Evolutionary conservation across 306 rosid species (phyloP).

Genomic region (Acacia acuminata): DNA sequence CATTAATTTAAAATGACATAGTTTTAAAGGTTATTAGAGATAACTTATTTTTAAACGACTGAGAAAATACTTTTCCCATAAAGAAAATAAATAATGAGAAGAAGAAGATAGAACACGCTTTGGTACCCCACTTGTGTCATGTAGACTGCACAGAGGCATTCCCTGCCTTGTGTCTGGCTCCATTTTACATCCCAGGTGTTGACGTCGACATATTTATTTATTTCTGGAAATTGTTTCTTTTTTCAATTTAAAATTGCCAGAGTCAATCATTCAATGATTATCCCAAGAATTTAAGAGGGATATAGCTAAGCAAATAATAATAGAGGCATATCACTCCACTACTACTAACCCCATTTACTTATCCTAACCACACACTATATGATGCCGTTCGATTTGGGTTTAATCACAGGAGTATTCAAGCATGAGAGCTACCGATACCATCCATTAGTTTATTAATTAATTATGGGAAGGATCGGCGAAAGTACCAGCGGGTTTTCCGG

Average conservation of each 20-base stretch:
- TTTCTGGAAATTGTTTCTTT: not conserved
- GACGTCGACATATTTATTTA: not conserved
- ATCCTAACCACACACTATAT: not conserved
- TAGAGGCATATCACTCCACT: not conserved
- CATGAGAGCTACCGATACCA: conserved; percentile 23
- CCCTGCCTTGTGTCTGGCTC: not conserved
- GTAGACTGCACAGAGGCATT: not conserved
- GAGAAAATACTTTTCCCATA: too few species aligned
- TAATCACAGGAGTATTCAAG: not conserved
- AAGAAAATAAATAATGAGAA: not conserved
- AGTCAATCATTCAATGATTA: conserved; percentile 61
- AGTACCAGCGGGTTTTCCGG: conserved; percentile 79
- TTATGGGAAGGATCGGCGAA: conserved; percentile 44
- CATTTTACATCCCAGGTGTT: conserved; percentile 8
- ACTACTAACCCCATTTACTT: not conserved
- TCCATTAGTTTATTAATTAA: conserved; percentile 29
- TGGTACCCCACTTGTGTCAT: not conserved
- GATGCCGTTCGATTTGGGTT: not conserved
- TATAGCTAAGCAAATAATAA: conserved; percentile 24
- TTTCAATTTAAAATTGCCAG: not conserved
- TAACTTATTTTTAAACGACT: too few species aligned
- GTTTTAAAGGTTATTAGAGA: too few species aligned
- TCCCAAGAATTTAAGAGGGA: conserved; percentile 45
- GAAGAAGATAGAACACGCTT: not conserved
- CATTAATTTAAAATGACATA: too few species aligned